Conservation (phyloP, 2,329 filamentous ascomycete genomes). For the Pseudocercospora macadamiae region DNA sequence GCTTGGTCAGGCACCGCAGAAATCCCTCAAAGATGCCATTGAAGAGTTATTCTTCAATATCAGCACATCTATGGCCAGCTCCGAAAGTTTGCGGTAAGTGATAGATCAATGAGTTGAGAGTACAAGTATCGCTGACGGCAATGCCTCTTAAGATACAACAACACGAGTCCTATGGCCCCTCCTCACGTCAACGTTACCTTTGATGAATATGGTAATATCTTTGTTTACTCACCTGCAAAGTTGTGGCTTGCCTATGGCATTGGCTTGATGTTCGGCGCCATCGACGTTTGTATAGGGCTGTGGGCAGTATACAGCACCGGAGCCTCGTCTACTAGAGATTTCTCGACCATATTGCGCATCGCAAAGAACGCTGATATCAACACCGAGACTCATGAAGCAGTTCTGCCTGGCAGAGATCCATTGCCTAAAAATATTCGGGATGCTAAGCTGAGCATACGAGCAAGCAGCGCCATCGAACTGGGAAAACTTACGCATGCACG, state of each 20-base stretch:
- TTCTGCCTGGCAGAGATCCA: slow-evolving; percentile 17
- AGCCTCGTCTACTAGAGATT: slow-evolving; percentile 20
- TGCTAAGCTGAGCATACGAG: slow-evolving; percentile 4
- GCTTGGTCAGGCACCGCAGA: background rate
- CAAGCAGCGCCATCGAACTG: background rate
- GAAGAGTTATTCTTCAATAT: slow-evolving; percentile 20
- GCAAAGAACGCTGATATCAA: slow-evolving; percentile 17
- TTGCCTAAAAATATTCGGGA: slow-evolving; percentile 12
- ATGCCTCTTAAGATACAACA: slow-evolving; percentile 6
- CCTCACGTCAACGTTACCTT: slow-evolving; percentile 3
- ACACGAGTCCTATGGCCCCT: slow-evolving; percentile 4
- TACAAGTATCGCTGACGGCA: background rate
- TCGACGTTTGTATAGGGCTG: slow-evolving; percentile 20
- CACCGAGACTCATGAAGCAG: slow-evolving; percentile 4
- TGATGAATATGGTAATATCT: slow-evolving; percentile 1
- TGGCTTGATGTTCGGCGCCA: slow-evolving; percentile 9
- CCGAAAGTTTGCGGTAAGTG: background rate
- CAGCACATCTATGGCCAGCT: slow-evolving; percentile 14
- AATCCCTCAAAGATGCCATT: background rate
- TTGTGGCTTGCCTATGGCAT: slow-evolving; percentile 20
- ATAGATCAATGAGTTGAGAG: slow-evolving; percentile 4
- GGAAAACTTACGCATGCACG: background rate
- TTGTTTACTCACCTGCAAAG: slow-evolving; percentile 13
- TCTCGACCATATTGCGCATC: slow-evolving; percentile 4
- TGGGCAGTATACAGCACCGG: slow-evolving; percentile 8